Evolutionary conservation across 306 rosid species (phyloP).

Genomic region (Aeschynomene evenia): DNA sequence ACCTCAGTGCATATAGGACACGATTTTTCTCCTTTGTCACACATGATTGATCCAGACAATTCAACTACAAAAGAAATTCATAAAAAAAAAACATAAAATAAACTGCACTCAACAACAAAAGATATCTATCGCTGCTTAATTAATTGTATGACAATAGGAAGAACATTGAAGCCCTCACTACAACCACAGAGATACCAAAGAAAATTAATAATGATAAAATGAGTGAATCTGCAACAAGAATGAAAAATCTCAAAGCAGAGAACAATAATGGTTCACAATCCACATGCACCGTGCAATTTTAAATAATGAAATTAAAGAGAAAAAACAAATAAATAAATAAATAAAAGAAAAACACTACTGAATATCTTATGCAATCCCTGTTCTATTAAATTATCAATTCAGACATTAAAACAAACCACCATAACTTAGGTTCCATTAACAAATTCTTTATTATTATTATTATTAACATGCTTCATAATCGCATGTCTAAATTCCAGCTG

Average conservation of each 20-base stretch:
- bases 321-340: too few species aligned
- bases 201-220: background rate
- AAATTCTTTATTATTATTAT: background rate
- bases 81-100: background rate
- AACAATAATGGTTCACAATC: background rate
- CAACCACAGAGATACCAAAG: background rate
- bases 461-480: background rate
- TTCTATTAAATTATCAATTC: background rate
- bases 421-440: background rate
- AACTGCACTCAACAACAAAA: background rate
- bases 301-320: background rate
- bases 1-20: constrained; percentile 61
- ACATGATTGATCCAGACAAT: constrained; percentile 41
- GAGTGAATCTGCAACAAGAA: too few species aligned
- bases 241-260: too few species aligned
- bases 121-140: background rate
- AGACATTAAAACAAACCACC: background rate
- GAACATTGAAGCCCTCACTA: background rate
- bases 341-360: background rate
- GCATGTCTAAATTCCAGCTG: background rate
- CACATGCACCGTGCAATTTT: background rate
- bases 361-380: background rate
- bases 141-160: constrained; percentile 9
- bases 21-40: constrained; percentile 44
- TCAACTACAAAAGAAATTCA: constrained; percentile 21